Conservation (phyloP, 2,329 filamentous ascomycete species). For the Alternaria ethzedia region DNA sequence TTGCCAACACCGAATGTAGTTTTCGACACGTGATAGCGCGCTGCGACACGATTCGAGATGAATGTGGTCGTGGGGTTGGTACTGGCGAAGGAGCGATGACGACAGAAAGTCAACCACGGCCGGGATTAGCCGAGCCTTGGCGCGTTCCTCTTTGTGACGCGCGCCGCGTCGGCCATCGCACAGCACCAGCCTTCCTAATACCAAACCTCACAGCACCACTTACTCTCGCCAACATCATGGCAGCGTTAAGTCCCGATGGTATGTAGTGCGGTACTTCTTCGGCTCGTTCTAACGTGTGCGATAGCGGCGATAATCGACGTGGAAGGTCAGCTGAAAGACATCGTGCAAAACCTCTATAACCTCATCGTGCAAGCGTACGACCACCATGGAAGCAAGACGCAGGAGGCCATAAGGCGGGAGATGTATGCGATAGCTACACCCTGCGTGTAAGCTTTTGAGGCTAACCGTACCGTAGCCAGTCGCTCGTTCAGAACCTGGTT, state of each 20-base stretch:
- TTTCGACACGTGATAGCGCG: conserved; percentile 19
- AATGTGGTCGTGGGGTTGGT: conserved; percentile 13
- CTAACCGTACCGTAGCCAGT: conserved; percentile 47
- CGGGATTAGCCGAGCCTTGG: conserved; percentile 28
- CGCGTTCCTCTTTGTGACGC: conserved; percentile 6
- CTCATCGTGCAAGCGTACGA: conserved; percentile 65
- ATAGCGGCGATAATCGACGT: conserved; percentile 28
- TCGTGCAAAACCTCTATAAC: conserved; percentile 68
- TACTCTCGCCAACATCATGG: conserved; percentile 9
- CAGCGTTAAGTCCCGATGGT: conserved; percentile 13
- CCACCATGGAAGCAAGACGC: conserved; percentile 63
- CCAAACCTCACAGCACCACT: neutral
- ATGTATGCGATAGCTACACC: conserved; percentile 52
- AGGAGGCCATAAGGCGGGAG: conserved; percentile 64
- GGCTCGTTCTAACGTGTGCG: neutral
- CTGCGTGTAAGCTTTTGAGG: no score
- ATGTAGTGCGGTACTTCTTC: neutral
- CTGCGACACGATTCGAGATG: conserved; percentile 9
- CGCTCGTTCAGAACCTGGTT: conserved; percentile 61
- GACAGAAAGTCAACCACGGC: conserved; percentile 15
- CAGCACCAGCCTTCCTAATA: neutral
- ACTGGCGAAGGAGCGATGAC: conserved; percentile 18
- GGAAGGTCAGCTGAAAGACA: conserved; percentile 63
- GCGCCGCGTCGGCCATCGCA: neutral
- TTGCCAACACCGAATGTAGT: conserved; percentile 2